Evolutionary conservation across 257 asterid genomes (phyloP), one percentile per base, ranked within the genome.

Genomic region (Scutellaria galericulata): DNA sequence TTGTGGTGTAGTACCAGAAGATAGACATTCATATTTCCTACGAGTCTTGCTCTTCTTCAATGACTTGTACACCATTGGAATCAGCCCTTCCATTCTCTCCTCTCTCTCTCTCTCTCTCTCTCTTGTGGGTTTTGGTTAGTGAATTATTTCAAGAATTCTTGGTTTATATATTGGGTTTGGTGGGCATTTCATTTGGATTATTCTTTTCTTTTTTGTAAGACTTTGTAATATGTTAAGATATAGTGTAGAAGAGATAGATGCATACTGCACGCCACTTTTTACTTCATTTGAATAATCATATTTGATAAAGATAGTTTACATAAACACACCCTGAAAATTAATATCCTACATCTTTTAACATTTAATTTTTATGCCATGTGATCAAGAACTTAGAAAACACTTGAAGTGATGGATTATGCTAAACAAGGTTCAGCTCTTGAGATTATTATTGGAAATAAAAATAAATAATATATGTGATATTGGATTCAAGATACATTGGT

Each of bases 21-120:
- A 86, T 13, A 91, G 93, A 45, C 82, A 75, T 63, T 89, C 81
- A 55, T 91, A 91, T 35, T 78, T 73, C 46, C 86, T 78, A 48
- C 90, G 88, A 66, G 80, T 78, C 78, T 58, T 81, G 73, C 6
- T 86, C 80, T 77, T 89, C 87, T 80, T 81, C 66, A 91, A 73
- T 15, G 86, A 84, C 70, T 64, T 86, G 83, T 67, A 89, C 14
- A 87, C 86, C 85, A 87, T 48, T 14, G 97, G 97, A 60, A 91
- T 78, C 5, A 91, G 74, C 22, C 97, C 97, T 70, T 91, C 96
- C 97, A 91, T 89, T 56, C 69, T 6, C 14, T 2, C 14, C 8
- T 40, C 4, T 46, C 11, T 35, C 70, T 50, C 22, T 31, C 51
- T 41, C 46, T 13, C 27, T 18, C 15, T 11, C n/a, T 15, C 10